These are phyloP conservation scores for Bipolaris victoriae DNA, from an alignment of 2,329 filamentous ascomycete genomes.

Conservation along the genomic window DNA sequence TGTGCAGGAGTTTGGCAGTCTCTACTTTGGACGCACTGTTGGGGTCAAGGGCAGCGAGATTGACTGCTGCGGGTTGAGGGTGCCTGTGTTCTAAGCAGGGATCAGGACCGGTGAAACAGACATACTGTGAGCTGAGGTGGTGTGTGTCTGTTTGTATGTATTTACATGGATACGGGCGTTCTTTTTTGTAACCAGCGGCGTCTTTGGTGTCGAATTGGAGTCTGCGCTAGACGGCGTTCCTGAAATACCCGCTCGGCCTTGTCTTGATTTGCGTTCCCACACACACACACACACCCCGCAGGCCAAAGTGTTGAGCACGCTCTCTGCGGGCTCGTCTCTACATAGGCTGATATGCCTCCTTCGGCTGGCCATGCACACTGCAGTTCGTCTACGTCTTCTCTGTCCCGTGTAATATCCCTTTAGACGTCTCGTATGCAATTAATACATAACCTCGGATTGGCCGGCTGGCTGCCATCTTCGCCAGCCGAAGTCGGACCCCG, in stretches of 20 bases:
- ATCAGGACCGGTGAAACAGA: background rate
- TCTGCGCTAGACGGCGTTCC: constrained; percentile 10
- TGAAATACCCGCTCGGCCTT: constrained; percentile 15
- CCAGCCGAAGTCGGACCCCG: constrained; percentile 22
- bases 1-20: constrained; percentile 64
- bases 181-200: background rate
- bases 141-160: background rate
- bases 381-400: background rate
- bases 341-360: too few species aligned
- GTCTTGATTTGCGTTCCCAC: background rate
- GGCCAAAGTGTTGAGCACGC: constrained; percentile 2
- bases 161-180: constrained; percentile 1
- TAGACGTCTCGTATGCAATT: constrained; percentile 1
- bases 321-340: background rate
- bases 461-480: background rate
- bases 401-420: background rate
- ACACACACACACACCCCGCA: constrained; percentile 1
- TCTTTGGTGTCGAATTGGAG: constrained; percentile 5
- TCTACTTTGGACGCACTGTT: constrained; percentile 71
- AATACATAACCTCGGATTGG: constrained; percentile 5
- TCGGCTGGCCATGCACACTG: constrained; percentile 1
- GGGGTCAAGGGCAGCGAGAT: constrained; percentile 71
- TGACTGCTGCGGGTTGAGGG: constrained; percentile 74
- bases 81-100: constrained; percentile 49
- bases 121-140: constrained; percentile 1